A percentile compares a stretch with the other conserved stretches of the same genome.
Conservation (phyloP, 2,329 filamentous ascomycete species). For the Aspergillus novofumigatus region DNA sequence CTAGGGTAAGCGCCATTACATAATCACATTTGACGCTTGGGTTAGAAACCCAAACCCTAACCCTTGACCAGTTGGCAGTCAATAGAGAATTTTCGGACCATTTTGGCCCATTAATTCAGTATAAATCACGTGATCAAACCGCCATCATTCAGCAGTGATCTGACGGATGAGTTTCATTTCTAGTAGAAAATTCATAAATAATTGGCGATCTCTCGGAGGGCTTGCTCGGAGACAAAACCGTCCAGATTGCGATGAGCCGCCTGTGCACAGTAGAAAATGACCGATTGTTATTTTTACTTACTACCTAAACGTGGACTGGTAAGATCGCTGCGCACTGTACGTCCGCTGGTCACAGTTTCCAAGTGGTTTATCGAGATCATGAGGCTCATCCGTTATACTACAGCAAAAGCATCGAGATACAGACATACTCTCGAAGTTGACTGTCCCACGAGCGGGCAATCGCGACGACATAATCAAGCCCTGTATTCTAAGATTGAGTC, state of each 20-base stretch:
- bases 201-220: not conserved
- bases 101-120: no score
- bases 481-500: not conserved
- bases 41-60: not conserved
- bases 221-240: not conserved
- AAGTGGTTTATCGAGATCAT: not conserved
- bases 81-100: no score
- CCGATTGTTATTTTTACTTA: no score
- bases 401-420: not conserved
- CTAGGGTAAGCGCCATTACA: not conserved
- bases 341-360: not conserved
- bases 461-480: not conserved
- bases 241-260: not conserved
- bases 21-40: not conserved
- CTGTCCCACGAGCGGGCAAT: not conserved
- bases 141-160: no score
- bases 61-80: not conserved
- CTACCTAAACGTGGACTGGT: no score
- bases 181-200: not conserved
- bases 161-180: no score
- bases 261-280: not conserved
- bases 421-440: not conserved
- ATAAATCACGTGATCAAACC: no score
- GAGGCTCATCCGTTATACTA: not conserved
- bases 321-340: not conserved